Conservation (phyloP, 2,329 filamentous ascomycete genomes). For the Mollisia scopiformis region DNA sequence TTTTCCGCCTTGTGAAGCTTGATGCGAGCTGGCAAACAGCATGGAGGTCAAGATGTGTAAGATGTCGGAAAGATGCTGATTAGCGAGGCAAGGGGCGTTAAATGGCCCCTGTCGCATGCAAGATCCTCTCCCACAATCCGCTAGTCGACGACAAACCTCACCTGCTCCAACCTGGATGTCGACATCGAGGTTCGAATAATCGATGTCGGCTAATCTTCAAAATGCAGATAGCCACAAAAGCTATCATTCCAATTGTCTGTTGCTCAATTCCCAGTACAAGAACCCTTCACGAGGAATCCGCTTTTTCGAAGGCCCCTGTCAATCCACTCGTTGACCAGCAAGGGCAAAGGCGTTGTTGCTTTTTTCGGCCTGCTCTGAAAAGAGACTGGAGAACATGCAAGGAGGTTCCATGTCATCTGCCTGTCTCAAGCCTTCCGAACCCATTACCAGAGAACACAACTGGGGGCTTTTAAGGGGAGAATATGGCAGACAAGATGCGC, state of each 20-base stretch:
- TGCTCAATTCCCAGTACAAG: neutral
- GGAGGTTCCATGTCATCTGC: slow-evolving; percentile 14
- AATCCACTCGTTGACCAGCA: neutral
- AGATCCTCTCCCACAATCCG: slow-evolving; percentile 7
- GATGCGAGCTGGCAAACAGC: slow-evolving; percentile 5
- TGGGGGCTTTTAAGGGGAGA: neutral
- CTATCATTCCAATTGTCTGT: neutral
- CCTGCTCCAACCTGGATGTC: neutral
- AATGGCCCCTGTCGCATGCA: slow-evolving; percentile 8
- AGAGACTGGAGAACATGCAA: slow-evolving; percentile 12
- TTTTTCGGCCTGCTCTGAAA: slow-evolving; percentile 17
- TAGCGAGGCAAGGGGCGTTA: slow-evolving; percentile 16
- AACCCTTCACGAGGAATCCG: neutral
- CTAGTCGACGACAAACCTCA: slow-evolving; percentile 15
- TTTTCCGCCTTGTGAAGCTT: neutral
- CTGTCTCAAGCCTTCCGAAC: slow-evolving; percentile 14
- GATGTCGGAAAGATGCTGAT: slow-evolving; percentile 8
- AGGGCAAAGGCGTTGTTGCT: slow-evolving; percentile 12
- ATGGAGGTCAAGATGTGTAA: neutral
- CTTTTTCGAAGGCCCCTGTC: neutral
- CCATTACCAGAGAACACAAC: neutral
- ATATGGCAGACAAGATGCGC: slow-evolving; percentile 1
- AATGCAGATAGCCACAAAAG: neutral
- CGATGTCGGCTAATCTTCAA: neutral
- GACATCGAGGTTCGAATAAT: neutral